Evolutionary conservation across 2,329 filamentous ascomycete species (phyloP).

Genomic region (Talaromyces verruculosus): DNA sequence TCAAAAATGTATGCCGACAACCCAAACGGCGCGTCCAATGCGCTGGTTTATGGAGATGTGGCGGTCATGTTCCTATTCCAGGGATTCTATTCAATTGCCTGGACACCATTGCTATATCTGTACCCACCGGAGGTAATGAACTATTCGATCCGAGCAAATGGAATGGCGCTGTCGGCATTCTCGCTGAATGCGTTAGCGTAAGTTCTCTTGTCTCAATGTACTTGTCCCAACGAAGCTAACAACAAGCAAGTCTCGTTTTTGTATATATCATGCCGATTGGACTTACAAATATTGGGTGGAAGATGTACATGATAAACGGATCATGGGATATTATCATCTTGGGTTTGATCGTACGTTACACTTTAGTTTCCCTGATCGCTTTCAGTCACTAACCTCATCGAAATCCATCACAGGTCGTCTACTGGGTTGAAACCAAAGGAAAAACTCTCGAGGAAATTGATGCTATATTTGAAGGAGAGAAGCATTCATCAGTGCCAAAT

Average conservation of each 20-base stretch:
- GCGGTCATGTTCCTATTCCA: conserved; percentile 55
- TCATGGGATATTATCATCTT: conserved; percentile 40
- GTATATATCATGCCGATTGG: conserved; percentile 48
- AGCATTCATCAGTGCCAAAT: conserved; percentile 22
- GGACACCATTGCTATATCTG: conserved; percentile 51
- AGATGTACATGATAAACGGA: conserved; percentile 52
- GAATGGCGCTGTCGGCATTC: conserved; percentile 42
- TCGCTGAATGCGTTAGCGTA: conserved; percentile 28
- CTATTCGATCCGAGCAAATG: conserved; percentile 52
- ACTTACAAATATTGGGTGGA: conserved; percentile 47
- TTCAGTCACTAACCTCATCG: neutral
- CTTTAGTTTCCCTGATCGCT: neutral
- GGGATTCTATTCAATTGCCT: conserved; percentile 53
- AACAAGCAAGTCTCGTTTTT: conserved; percentile 34
- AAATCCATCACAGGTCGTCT: conserved; percentile 11
- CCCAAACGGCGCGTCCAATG: conserved; percentile 24
- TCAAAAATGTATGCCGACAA: conserved; percentile 42
- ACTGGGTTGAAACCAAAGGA: conserved; percentile 32
- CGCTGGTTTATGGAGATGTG: conserved; percentile 46
- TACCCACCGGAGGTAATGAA: conserved; percentile 54
- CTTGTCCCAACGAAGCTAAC: neutral
- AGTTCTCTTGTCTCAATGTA: conserved; percentile 11
- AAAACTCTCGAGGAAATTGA: conserved; percentile 37
- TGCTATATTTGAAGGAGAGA: conserved; percentile 29
- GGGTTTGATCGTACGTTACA: conserved; percentile 39